phyloP scores from a whole-genome alignment of 306 rosid species.

The Fragaria nilgerrensis region DNA sequence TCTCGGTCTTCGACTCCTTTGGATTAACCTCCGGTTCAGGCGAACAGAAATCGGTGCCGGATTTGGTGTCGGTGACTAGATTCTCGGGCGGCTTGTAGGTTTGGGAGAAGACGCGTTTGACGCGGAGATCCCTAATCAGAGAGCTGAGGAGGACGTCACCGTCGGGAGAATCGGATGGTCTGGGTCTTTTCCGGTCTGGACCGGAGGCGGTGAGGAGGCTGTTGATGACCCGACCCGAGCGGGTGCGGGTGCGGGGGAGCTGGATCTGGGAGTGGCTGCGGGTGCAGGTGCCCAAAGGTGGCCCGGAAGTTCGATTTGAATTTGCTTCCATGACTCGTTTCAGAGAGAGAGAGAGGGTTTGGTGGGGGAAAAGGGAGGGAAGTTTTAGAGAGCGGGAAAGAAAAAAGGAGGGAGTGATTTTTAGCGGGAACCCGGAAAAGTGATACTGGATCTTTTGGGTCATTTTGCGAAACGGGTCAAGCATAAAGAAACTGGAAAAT shows the following conservation, averaged over 20 bases:
- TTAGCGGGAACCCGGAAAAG: constrained; percentile 36
- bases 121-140: constrained; percentile 64
- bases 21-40: background rate
- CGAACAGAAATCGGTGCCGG: background rate
- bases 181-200: constrained; percentile 6
- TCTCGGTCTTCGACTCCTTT: constrained; percentile 14
- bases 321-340: constrained; percentile 37
- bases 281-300: constrained; percentile 17
- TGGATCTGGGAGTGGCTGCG: constrained; percentile 27
- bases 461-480: too few species aligned
- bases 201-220: background rate
- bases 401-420: background rate
- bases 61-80: background rate
- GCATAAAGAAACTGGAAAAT: too few species aligned
- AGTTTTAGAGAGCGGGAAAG: constrained; percentile 44
- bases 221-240: constrained; percentile 20
- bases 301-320: constrained; percentile 20
- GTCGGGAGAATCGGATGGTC: background rate
- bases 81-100: constrained; percentile 17
- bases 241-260: constrained; percentile 31
- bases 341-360: background rate
- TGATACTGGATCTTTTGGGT: background rate
- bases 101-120: constrained; percentile 58
- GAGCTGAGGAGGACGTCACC: constrained; percentile 3
- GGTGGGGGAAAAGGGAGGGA: background rate